Conservation (phyloP, 805 yeast genomes). For the Saturnispora diversa region DNA sequence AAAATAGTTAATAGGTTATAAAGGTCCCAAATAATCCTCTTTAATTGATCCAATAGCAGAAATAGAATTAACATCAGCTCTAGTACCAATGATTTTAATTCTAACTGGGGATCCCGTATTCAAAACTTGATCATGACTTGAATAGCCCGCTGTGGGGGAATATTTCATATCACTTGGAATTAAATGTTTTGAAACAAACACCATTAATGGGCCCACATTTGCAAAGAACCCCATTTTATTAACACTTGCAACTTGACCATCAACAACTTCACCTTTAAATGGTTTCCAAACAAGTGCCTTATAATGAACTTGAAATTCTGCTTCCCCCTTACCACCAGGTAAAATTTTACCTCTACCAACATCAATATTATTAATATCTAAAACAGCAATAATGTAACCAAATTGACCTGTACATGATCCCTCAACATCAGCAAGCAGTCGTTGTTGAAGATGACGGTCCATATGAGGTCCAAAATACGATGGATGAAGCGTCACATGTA, state of each 20-base stretch:
- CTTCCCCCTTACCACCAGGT: conserved; percentile 80
- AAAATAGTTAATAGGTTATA: conserved; percentile 33
- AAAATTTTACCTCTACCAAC: conserved; percentile 90
- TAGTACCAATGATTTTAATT: conserved; percentile 91
- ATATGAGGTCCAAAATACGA: conserved; percentile 96
- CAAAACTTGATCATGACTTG: conserved; percentile 87
- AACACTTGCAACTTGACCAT: conserved; percentile 90
- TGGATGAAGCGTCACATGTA: conserved; percentile 90
- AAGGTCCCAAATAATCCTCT: conserved; percentile 93
- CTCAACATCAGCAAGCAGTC: conserved; percentile 89
- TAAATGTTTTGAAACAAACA: conserved; percentile 88
- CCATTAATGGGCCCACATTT: conserved; percentile 94
- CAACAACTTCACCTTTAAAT: conserved; percentile 97
- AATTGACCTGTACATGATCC: conserved; percentile 99
- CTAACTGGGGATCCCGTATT: conserved; percentile 92
- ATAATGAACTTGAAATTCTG: conserved; percentile 93
- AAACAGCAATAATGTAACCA: conserved; percentile 93
- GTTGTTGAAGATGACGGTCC: conserved; percentile 87
- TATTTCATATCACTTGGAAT: conserved; percentile 91
- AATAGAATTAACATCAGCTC: conserved; percentile 95
- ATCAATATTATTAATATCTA: conserved; percentile 90
- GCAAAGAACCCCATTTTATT: conserved; percentile 95
- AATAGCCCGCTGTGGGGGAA: conserved; percentile 96
- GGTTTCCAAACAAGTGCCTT: conserved; percentile 98
- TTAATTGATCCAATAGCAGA: conserved; percentile 97